Base-by-base conservation (phyloP, 1,139 yeast genomes). In the Lodderomyces theae region DNA sequence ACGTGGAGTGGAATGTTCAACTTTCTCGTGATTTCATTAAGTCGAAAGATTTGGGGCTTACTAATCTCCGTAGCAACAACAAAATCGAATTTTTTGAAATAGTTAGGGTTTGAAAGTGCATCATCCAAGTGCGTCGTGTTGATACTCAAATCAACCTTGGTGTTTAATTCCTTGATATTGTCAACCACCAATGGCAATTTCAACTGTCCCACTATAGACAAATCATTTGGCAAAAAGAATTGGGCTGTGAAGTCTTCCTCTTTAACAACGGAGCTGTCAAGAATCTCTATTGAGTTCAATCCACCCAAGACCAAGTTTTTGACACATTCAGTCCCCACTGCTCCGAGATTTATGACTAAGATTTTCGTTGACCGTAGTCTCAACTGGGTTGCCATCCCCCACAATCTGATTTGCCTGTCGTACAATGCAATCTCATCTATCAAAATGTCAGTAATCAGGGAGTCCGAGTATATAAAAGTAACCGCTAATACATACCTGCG, bases 371-470 rank as follows among this genome's bases (percentile, higher is more conserved):
- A 77, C 35, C 95, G 73, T 67, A 92, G 77, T 39, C 89, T 69
- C 38, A 80, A 73, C 61, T 92, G 99, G 12, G 97, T 95, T 22
- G 86, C 94, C 64, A 92, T 73, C 10, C 98, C 98, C 99, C 99
- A 92, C 29, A 92, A 72, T 50, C 99, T 68, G 52, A 92, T 90
- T 61, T 92, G 99, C 45, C 99, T 77, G 62, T 92, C 99, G 59
- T 92, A 92, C 22, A 90, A 70, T 2, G 95, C 96, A 42, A 90
- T 81, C 60, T 90, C 97, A 54, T 89, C 97, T 37, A 12, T 7
- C 6, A 30, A 17, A 12, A 25, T 18, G 22, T 35, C 26, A 35
- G 22, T 16, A 28, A 15, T 10, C 12, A n/a, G n/a, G n/a, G n/a
- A n/a, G n/a, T n/a, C n/a, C n/a, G n/a, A 12, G 10, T 5, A 15